Base-by-base conservation (phyloP, 2,329 filamentous ascomycete species). In the Colletotrichum sp. region DNA sequence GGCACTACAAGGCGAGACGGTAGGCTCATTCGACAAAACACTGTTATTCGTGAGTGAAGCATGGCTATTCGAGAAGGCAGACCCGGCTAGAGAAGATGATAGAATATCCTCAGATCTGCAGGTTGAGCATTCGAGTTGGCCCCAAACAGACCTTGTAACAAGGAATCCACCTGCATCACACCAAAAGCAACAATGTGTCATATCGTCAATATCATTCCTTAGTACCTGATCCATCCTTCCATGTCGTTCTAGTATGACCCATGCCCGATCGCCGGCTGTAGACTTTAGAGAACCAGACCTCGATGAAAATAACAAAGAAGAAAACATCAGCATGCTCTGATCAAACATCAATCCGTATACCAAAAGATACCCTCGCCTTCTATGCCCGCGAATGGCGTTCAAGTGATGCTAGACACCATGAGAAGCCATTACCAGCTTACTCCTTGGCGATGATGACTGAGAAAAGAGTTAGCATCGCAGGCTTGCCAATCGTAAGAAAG, bases 371-470 rank as follows among this genome's bases (percentile, higher is more conserved):
- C 55, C 5, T 59, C 55, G 55, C 16, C 55, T 59, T 26, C 12
- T 28, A 59, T 28, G 21, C 28, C 57, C 21, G 57, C 57, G 26
- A 52, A 13, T 49, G 44, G 44, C n/a, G 18, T 49, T 49, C n/a
- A 52, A 52, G 44, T 24, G 44, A 52, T 21, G 44, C n/a, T 52
- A 52, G n/a, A 21, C 44, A 52, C 21, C n/a, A 12, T 13, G 21
- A 21, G 12, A 52, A 21, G n/a, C 44, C n/a, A 52, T 21, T 21
- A n/a, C 18, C 30, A 16, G 59, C 13, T 63, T 66, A 77, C 28
- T 75, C 44, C 39, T 72, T 63, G 15, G 36, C 44, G 52, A 73
- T 28, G 24, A 77, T 66, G 18, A 76, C 70, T 69, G 7, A 3
- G 5, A 4, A 15, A 13, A 6, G 34, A 5, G 24, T 69, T 34